phyloP scores from a whole-genome alignment of 1,284 basidiomycete genomes.

The Farysia itapuensis region DNA sequence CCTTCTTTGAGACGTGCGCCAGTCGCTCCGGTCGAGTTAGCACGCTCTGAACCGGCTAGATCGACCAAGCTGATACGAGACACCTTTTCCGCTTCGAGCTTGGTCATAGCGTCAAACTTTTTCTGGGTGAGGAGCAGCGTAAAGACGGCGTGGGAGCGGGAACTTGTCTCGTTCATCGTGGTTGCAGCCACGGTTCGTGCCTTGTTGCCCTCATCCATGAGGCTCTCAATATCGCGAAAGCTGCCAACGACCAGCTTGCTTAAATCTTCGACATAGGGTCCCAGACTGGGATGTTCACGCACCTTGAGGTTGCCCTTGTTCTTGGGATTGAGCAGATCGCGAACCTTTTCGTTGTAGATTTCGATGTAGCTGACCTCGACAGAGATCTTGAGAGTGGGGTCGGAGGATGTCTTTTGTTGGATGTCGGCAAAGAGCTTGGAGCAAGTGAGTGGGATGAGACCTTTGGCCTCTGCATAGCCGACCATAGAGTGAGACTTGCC shows the following conservation, averaged over 20 bases:
- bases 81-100: conserved; percentile 52
- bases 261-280: conserved; percentile 93
- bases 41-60: conserved; percentile 54
- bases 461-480: conserved; percentile 82
- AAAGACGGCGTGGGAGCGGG: conserved; percentile 55
- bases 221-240: conserved; percentile 93
- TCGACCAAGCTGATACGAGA: conserved; percentile 56
- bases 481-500: conserved; percentile 43
- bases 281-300: conserved; percentile 82
- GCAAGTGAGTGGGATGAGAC: conserved; percentile 94
- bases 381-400: conserved; percentile 75
- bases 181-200: conserved; percentile 58
- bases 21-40: conserved; percentile 58
- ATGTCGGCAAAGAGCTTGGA: conserved; percentile 86
- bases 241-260: conserved; percentile 87
- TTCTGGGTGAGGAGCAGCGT: conserved; percentile 52
- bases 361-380: conserved; percentile 98
- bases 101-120: conserved; percentile 39
- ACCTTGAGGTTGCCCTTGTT: conserved; percentile 94
- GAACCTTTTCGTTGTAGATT: conserved; percentile 78
- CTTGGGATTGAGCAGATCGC: conserved; percentile 94
- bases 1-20: conserved; percentile 58
- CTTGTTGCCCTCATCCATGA: conserved; percentile 99
- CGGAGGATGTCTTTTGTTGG: conserved; percentile 66
- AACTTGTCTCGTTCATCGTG: conserved; percentile 57